A percentile compares a stretch with the other conserved stretches of the same genome.
phyloP scores from a whole-genome alignment of 2,329 filamentous ascomycete species.

The Xylariaceae sp. region DNA sequence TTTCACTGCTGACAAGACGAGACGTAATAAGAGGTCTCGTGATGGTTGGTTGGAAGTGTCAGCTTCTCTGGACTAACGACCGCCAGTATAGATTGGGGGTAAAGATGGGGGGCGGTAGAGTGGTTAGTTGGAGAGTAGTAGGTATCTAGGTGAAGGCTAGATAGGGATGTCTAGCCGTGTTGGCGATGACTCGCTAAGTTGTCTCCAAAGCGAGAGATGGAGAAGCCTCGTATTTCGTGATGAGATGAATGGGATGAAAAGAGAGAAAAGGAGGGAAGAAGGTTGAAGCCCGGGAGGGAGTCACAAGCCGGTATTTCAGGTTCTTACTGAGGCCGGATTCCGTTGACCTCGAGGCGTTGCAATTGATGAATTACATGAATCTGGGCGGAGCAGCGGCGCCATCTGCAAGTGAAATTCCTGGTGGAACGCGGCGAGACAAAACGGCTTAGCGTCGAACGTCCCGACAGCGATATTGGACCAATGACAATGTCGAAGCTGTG shows the following conservation, averaged over 20 bases:
- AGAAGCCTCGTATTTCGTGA: constrained; percentile 22
- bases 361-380: constrained; percentile 34
- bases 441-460: constrained; percentile 16
- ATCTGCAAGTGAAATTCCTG: constrained; percentile 28
- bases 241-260: constrained; percentile 20
- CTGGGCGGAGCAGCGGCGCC: constrained; percentile 30
- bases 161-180: constrained; percentile 3
- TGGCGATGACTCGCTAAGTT: constrained; percentile 7
- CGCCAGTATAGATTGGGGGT: constrained; percentile 1
- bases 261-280: constrained; percentile 33
- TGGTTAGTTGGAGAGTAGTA: not conserved
- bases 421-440: constrained; percentile 30
- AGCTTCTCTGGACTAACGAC: constrained; percentile 1
- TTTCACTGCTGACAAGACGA: not conserved
- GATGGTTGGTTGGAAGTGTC: not conserved
- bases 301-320: constrained; percentile 45
- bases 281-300: constrained; percentile 39
- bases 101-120: not conserved
- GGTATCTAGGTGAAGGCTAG: constrained; percentile 6
- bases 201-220: constrained; percentile 18
- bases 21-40: not conserved
- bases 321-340: constrained; percentile 31
- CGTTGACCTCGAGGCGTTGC: constrained; percentile 30
- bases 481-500: constrained; percentile 13
- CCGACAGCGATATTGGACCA: constrained; percentile 17